Base-by-base conservation (phyloP, 306 rosid genomes). In the Vachellia pachyceras region DNA sequence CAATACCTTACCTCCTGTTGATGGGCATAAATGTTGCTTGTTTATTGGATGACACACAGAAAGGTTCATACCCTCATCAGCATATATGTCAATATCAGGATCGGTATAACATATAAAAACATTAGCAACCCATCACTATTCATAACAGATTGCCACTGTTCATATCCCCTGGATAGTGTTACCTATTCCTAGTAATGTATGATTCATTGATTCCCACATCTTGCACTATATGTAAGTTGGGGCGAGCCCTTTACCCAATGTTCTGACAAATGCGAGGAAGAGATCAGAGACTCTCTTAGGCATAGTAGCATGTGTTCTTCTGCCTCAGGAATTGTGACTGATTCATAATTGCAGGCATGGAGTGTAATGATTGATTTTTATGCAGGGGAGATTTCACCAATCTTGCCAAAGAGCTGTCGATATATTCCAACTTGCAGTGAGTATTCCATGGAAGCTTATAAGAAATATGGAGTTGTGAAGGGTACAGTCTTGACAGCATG, bases 371-470 rank as follows among this genome's bases (percentile, higher is more conserved):
- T n/a, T 23, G 10, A 68, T 68, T 41, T 68, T 10, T 64, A 42
- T 69, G 78, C 85, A 92, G 97, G 98, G 79, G 98, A 95, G 78
- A 95, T 95, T 82, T 95, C 98, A 13, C 98, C 98, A 15, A 47
- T 91, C 65, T 79, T 95, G 87, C 97, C 94, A 1, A 89, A 85
- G 5, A 95, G 98, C 64, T 92, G 98, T 82, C 95, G 95, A 4
- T 95, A 84, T 52, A 58, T 95, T 50, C 98, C 98, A 42, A 87
- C 92, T 2, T 95, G 98, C 73, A 95, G 98, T 69, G 97, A 92
- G 91, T 95, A 95, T 85, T 91, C 97, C 46, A 95, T 95, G 97
- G 88, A 90, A 86, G 99, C 99, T 78, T 95, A 91, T 90, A 90
- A 93, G 91, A 91, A 85, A 71, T 91, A 93, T 68, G 99, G 99